These are phyloP conservation scores for Globisporangium heterothallicum DNA, from an alignment of 352 stramenopile genomes.

Conservation along the genomic window DNA sequence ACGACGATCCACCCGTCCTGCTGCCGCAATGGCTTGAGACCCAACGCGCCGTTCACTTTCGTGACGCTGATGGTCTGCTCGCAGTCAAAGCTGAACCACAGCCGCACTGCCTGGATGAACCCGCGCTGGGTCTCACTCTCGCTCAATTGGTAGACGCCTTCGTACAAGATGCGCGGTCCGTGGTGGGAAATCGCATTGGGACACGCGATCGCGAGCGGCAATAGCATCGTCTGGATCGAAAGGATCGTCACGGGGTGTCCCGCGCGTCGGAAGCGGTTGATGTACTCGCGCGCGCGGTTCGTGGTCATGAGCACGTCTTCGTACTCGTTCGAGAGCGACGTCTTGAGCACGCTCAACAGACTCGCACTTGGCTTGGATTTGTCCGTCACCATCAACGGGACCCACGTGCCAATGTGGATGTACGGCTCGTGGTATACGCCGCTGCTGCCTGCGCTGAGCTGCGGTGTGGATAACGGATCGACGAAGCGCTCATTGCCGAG, in stretches of 20 bases:
- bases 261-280: slow-evolving; percentile 51
- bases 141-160: slow-evolving; percentile 55
- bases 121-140: slow-evolving; percentile 41
- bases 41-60: slow-evolving; percentile 61
- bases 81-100: slow-evolving; percentile 82
- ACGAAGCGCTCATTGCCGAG: slow-evolving; percentile 24
- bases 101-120: slow-evolving; percentile 61
- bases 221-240: slow-evolving; percentile 56
- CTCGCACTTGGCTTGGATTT: slow-evolving; percentile 14
- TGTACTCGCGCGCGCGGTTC: slow-evolving; percentile 54
- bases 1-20: slow-evolving; percentile 77
- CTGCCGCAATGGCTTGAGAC: slow-evolving; percentile 64
- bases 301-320: slow-evolving; percentile 68
- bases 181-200: slow-evolving; percentile 63
- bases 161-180: slow-evolving; percentile 47
- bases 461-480: background rate
- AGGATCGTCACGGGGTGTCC: slow-evolving; percentile 60
- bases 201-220: slow-evolving; percentile 56
- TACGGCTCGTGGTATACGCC: slow-evolving; percentile 54
- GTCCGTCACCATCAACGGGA: slow-evolving; percentile 55
- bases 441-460: background rate
- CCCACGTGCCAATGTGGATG: slow-evolving; percentile 73
- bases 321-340: slow-evolving; percentile 26
- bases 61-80: slow-evolving; percentile 76
- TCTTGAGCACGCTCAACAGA: slow-evolving; percentile 30